Evolutionary conservation across 73 alveolate species (phyloP).

Genomic region (Paramecium tetraurelia): DNA sequence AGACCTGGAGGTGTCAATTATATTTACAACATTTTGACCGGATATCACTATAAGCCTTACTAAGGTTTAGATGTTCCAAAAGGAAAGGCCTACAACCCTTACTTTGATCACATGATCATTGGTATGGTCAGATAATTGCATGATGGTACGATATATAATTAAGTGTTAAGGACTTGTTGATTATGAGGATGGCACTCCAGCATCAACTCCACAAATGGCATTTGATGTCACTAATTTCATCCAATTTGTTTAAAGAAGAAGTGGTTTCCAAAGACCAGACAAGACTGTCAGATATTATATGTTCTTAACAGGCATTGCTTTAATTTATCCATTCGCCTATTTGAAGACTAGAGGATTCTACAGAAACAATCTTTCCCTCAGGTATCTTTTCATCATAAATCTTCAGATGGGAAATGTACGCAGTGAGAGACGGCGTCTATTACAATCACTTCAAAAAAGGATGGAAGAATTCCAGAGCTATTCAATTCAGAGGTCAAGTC

Average conservation of each 20-base stretch:
- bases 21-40: constrained; percentile 89
- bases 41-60: constrained; percentile 90
- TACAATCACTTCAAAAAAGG: constrained; percentile 62
- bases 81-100: constrained; percentile 91
- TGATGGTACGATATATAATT: constrained; percentile 71
- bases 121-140: constrained; percentile 89
- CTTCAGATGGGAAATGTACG: constrained; percentile 63
- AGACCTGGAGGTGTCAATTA: constrained; percentile 89
- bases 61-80: constrained; percentile 93
- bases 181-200: constrained; percentile 93
- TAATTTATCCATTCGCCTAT: constrained; percentile 54
- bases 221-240: constrained; percentile 93
- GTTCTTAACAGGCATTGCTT: constrained; percentile 50
- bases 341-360: constrained; percentile 60
- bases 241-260: constrained; percentile 76
- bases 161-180: constrained; percentile 70
- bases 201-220: constrained; percentile 95
- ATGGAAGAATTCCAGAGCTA: constrained; percentile 59
- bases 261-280: constrained; percentile 61
- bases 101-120: constrained; percentile 93
- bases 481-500: constrained; percentile 61
- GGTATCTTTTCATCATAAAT: background rate
- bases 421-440: constrained; percentile 66
- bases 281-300: constrained; percentile 62
- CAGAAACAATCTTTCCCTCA: constrained; percentile 56